Evolutionary conservation across 2,329 filamentous ascomycete genomes (phyloP), one percentile per base, ranked within the genome.

Genomic region (Trichophyton rubrum): DNA sequence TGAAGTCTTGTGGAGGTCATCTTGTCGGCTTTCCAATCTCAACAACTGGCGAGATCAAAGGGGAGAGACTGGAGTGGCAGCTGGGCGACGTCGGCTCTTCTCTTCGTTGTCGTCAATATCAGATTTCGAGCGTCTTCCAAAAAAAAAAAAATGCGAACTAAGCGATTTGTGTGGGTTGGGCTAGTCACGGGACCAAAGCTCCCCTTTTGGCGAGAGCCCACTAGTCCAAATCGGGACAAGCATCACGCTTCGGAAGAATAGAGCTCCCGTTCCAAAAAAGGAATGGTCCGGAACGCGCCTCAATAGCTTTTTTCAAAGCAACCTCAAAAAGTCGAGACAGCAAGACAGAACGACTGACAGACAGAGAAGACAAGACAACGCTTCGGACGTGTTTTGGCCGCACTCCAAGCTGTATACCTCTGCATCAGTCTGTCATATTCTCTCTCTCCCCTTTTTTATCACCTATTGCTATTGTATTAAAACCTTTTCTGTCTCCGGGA

Each of bases 1-100:
- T 75, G 73, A 69, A 80, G 72, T 78, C 78, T 78, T 73, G 76
- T 77, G 74, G 77, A 78, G 68, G 74, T 66, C 78, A 80, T 80
- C 73, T 74, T 80, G 77, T 72, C 71, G 71, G 72, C 75, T 68
- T 70, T 73, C 72, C 69, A 72, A 74, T 72, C 71, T 73, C 68
- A 70, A 67, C 63, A 65, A 65, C 71, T 69, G 62, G 68, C 71
- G 70, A 71, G 66, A 60, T 67, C 47, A 30, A 49, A 20, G 49
- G 49, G 22, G 49, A 15, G 22, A 15, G 66, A 72, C 71, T 74
- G 73, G 71, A 43, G 71, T 69, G 67, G 72, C 20, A 53, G 69
- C 70, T 69, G 55, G 55, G 65, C 66, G 69, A 69, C 69, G 74
- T 74, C 70, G 72, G 72, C 70, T 71, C 74, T 59, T 69, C 17